Evolutionary conservation across 2,329 filamentous ascomycete species (phyloP).

Genomic region (Aureobasidium sp.): DNA sequence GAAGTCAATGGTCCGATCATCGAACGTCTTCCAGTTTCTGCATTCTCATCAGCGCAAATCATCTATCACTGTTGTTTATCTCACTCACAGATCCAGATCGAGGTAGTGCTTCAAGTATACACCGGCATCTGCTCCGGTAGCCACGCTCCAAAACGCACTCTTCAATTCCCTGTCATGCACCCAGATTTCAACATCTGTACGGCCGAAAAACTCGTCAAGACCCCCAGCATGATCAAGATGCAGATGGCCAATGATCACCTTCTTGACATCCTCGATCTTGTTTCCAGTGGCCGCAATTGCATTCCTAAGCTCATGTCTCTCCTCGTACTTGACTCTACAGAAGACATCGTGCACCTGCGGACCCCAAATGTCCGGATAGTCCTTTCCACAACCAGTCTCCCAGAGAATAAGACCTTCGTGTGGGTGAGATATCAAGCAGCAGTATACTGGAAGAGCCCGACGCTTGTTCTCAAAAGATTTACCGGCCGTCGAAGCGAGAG

Average conservation of each 20-base stretch:
- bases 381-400: conserved; percentile 41
- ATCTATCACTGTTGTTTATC: no score
- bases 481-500: conserved; percentile 28
- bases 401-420: conserved; percentile 39
- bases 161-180: conserved; percentile 29
- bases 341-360: conserved; percentile 30
- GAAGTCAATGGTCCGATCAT: conserved; percentile 29
- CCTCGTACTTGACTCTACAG: conserved; percentile 27
- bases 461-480: conserved; percentile 35
- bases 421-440: conserved; percentile 40
- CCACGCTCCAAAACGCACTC: conserved; percentile 29
- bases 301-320: conserved; percentile 29
- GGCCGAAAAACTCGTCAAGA: conserved; percentile 28
- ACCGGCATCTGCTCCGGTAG: conserved; percentile 29
- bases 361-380: conserved; percentile 32
- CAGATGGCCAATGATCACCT: conserved; percentile 31
- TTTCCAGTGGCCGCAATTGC: conserved; percentile 30
- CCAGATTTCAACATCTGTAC: conserved; percentile 31
- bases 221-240: conserved; percentile 32
- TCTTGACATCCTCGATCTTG: conserved; percentile 30
- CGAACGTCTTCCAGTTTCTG: conserved; percentile 32
- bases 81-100: conserved; percentile 26
- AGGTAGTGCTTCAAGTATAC: conserved; percentile 31
- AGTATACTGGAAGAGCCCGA: conserved; percentile 35
- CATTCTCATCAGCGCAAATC: neutral